Base-by-base conservation (phyloP, 257 asterid genomes). In the Lavandula angustifolia region DNA sequence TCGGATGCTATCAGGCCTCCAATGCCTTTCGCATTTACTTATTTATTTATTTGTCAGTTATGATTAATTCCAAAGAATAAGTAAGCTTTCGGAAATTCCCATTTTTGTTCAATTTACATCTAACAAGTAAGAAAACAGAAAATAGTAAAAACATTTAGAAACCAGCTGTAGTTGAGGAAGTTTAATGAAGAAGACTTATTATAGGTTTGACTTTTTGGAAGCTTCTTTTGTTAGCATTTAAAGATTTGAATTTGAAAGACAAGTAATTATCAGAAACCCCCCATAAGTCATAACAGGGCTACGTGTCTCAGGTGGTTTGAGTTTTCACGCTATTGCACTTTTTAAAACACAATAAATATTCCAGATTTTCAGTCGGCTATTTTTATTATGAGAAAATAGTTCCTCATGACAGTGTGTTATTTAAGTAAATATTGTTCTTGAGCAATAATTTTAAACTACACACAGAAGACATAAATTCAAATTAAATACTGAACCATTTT, bases 1-100 rank as follows among this genome's bases (percentile, higher is more conserved):
- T 74, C 56, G 76, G 78, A 79, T 72, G 78, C 49, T 76, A 75
- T 64, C 58, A 67, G 62, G 75, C 16, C 57, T 16, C 8, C 4
- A 33, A 33, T 52, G 17, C 17, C 41, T 37, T 13, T n/a, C 2
- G 27, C 27, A 12, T 54, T 27, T 5, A 7, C 0, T 32, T 31
- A 10, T 4, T 33, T 42, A 6, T 7, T 17, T 3, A 7, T 7
- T 18, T 8, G 7, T 50, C 3, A 18, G 3, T 50, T 50, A 11
- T 44, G 12, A 7, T 11, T 1, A 17, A 18, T 11, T 44, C 18
- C 34, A 7, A 37, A 37, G 6, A 33, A 33, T 1, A 22, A 0
- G 27, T 22, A 22, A 22, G 2, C 27, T 22, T 22, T 22, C 1
- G 27, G 27, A 22, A 22, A 22, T 22, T 22, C 27, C 27, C 2